These are phyloP conservation scores for Rhizopus arrhizus DNA, from an alignment of 371 early-diverging fungal genomes.

Conservation along the genomic window DNA sequence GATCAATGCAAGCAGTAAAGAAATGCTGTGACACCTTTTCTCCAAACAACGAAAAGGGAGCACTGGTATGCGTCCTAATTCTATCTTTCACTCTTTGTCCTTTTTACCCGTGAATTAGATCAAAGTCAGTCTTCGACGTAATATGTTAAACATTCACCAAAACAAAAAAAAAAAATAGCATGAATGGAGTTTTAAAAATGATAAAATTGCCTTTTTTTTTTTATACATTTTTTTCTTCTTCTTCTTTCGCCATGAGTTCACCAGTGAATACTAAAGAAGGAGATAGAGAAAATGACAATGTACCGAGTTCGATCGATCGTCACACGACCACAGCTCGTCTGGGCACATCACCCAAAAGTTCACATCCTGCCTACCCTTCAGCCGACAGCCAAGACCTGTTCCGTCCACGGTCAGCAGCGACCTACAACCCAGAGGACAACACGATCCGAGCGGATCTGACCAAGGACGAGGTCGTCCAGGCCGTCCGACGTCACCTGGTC, in stretches of 20 bases:
- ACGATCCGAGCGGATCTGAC: slow-evolving; percentile 29
- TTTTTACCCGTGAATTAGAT: background rate
- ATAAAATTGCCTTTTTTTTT: background rate
- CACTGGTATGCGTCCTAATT: too few relatives aligned
- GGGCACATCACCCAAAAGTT: slow-evolving; percentile 38
- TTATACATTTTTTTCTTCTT: slow-evolving; percentile 14
- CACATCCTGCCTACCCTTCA: slow-evolving; percentile 35
- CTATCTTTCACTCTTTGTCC: too few relatives aligned
- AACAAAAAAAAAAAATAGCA: background rate
- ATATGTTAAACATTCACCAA: too few relatives aligned
- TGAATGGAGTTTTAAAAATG: background rate
- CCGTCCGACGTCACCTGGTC: slow-evolving; percentile 37
- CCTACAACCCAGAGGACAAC: slow-evolving; percentile 24
- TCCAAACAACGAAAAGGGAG: too few relatives aligned
- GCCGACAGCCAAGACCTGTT: slow-evolving; percentile 31
- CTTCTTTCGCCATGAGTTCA: slow-evolving; percentile 36
- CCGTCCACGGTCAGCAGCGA: slow-evolving; percentile 29
- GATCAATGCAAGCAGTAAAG: too few relatives aligned
- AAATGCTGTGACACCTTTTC: too few relatives aligned
- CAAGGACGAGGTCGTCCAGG: slow-evolving; percentile 35
- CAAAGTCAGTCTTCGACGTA: too few relatives aligned
- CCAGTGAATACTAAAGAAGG: slow-evolving; percentile 51
- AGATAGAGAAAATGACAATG: slow-evolving; percentile 18
- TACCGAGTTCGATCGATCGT: slow-evolving; percentile 32
- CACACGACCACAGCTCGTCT: slow-evolving; percentile 30